Conservation (phyloP, 2,329 filamentous ascomycete species). For the Tolypocladium album region DNA sequence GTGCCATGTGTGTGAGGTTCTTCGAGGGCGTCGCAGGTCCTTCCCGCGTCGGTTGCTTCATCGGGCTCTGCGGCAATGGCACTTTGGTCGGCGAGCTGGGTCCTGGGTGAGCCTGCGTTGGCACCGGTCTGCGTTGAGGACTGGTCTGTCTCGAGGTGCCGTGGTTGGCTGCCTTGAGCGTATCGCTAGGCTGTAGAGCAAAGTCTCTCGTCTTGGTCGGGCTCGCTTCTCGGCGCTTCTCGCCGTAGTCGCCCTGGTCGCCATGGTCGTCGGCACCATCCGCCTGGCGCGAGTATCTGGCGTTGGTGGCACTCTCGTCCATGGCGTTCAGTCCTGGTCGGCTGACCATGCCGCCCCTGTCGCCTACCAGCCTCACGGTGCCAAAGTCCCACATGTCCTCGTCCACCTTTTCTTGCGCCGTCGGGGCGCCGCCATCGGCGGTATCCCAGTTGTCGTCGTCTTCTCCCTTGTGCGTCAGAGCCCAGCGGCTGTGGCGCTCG, state of each 20-base stretch:
- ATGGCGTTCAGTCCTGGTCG: constrained; percentile 55
- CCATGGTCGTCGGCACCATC: constrained; percentile 40
- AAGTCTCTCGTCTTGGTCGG: constrained; percentile 41
- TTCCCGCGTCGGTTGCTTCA: constrained; percentile 18
- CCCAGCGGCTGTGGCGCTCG: constrained; percentile 80
- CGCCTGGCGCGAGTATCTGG: constrained; percentile 46
- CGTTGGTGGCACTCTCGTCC: constrained; percentile 74
- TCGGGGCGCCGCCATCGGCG: constrained; percentile 38
- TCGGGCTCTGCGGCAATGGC: constrained; percentile 40
- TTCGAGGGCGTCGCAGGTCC: constrained; percentile 33
- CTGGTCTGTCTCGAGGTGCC: constrained; percentile 46
- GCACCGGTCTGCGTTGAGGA: constrained; percentile 47
- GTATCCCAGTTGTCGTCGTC: constrained; percentile 52
- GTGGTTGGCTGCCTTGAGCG: constrained; percentile 39
- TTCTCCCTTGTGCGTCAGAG: constrained; percentile 64
- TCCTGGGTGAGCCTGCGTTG: constrained; percentile 10
- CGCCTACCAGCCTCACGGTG: constrained; percentile 73
- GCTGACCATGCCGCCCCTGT: constrained; percentile 45
- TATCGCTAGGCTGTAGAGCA: constrained; percentile 35
- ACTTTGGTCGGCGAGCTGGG: constrained; percentile 46
- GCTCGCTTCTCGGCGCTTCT: constrained; percentile 37
- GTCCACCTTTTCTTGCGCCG: constrained; percentile 46
- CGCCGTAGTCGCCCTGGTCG: constrained; percentile 39
- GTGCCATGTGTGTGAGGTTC: constrained; percentile 26
- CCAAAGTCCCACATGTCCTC: constrained; percentile 99